A percentile compares a stretch with the other conserved stretches of the same genome.
Evolutionary conservation across 441 rosid genomes (phyloP).

Genomic region (Melastoma candidum): DNA sequence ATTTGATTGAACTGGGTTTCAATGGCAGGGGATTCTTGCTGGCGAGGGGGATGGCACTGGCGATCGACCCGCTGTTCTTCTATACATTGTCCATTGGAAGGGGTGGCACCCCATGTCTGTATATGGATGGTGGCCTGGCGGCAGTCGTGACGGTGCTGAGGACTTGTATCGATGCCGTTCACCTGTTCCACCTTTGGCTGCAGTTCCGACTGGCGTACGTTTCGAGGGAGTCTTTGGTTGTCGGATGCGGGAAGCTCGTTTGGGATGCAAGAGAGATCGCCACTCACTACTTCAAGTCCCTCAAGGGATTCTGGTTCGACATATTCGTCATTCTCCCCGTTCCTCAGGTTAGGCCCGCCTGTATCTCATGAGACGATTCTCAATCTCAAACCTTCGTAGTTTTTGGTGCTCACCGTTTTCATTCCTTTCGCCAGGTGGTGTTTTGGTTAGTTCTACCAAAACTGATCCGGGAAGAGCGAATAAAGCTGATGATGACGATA

Average conservation of each 20-base stretch:
- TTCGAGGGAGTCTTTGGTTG: constrained; percentile 52
- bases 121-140: constrained; percentile 49
- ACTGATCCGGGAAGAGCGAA: constrained; percentile 44
- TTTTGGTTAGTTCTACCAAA: constrained; percentile 56
- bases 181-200: constrained; percentile 47
- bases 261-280: constrained; percentile 60
- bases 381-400: background rate
- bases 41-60: constrained; percentile 55
- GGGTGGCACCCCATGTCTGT: constrained; percentile 42
- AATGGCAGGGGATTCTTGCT: constrained; percentile 28
- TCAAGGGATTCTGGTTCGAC: constrained; percentile 61
- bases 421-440: constrained; percentile 30
- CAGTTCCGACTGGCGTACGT: constrained; percentile 64
- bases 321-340: constrained; percentile 53
- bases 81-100: constrained; percentile 39
- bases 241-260: constrained; percentile 67
- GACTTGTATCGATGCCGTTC: constrained; percentile 45
- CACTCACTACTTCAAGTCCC: constrained; percentile 39
- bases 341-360: constrained; percentile 39
- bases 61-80: constrained; percentile 56
- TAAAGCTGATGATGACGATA: constrained; percentile 51
- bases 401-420: background rate
- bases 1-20: too few species aligned
- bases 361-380: background rate
- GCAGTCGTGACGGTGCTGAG: constrained; percentile 44